Evolutionary conservation across 208 protist species (phyloP), one percentile per base, ranked within the genome.

Genomic region (Acanthamoeba sp.): DNA sequence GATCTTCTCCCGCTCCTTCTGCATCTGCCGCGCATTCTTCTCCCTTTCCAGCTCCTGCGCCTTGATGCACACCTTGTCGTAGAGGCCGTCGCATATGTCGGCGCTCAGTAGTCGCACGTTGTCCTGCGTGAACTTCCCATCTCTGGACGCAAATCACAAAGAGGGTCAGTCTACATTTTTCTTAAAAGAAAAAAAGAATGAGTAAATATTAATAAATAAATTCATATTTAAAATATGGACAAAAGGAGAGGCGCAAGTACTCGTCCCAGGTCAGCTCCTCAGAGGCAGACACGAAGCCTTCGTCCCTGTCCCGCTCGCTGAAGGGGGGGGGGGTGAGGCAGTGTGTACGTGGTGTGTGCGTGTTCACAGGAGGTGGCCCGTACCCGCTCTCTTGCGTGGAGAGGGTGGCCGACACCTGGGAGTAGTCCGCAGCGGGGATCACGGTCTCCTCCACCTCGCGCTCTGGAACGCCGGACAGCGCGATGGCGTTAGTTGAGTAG

Each of bases 371-470:
- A 62, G 36, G 34, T 9, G 64, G 34, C 5, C 29, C 66, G 29
- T 76, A 76, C 66, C 66, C 66, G 36, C 66, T 76, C 66, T 76
- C 66, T 76, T 76, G 66, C 14, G 66, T 76, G 24, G 66, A 76
- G 34, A 76, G 36, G 2, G 66, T 76, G 18, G n/a, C 66, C 66
- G 66, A 38, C 29, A 34, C 66, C 29, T 87, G 42, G 36, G 78
- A 59, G 59, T 91, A 91, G 42, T 91, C 85, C 16, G 85, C 85
- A 6, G 42, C 29, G 27, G 48, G 85, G 42, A 91, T 38, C 22
- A 45, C 85, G 32, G 45, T 91, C 85, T 91, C 85, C 9, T 50
- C 38, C n/a, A 91, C 36, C 18, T 91, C 57, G 27, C 85, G 85
- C 29, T 91, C 85, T 91, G 55, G 18, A 62, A 87, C 4, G 16